phyloP scores from a whole-genome alignment of 768 basidiomycete genomes.

The Suillus luteus region DNA sequence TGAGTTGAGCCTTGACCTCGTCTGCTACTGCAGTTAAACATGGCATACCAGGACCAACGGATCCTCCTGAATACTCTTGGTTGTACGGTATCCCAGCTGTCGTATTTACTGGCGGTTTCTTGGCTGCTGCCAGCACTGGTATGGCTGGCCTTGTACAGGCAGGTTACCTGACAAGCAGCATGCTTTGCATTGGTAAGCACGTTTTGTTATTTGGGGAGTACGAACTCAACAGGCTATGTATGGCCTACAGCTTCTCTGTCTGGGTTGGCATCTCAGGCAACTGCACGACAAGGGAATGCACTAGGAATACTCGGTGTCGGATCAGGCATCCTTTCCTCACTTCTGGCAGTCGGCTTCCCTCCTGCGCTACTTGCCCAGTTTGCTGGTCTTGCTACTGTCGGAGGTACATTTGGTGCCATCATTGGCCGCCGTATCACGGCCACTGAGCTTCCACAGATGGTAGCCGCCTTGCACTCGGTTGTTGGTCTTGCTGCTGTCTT shows the following conservation, averaged over 20 bases:
- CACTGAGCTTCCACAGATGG: constrained; percentile 86
- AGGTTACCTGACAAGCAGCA: constrained; percentile 80
- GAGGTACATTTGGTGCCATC: constrained; percentile 66
- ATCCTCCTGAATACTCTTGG: constrained; percentile 89
- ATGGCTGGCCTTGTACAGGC: constrained; percentile 87
- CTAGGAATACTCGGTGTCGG: constrained; percentile 87
- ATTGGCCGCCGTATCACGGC: constrained; percentile 84
- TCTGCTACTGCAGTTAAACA: constrained; percentile 8
- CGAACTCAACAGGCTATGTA: neutral
- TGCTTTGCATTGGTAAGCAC: constrained; percentile 77
- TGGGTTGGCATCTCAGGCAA: constrained; percentile 75
- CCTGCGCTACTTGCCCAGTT: constrained; percentile 77
- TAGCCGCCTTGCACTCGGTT: constrained; percentile 81
- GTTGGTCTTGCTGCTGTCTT: constrained; percentile 89
- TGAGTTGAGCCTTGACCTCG: constrained; percentile 31
- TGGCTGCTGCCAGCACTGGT: constrained; percentile 81
- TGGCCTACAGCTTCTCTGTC: constrained; percentile 65
- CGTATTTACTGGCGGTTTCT: constrained; percentile 81
- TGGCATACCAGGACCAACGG: constrained; percentile 60
- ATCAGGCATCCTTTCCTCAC: constrained; percentile 77
- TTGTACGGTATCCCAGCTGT: constrained; percentile 78
- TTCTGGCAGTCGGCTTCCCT: constrained; percentile 83
- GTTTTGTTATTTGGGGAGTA: neutral
- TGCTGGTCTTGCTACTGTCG: constrained; percentile 73
- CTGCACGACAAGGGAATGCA: constrained; percentile 85